phyloP scores from a whole-genome alignment of 441 rosid species.

The Brassica balearica region DNA sequence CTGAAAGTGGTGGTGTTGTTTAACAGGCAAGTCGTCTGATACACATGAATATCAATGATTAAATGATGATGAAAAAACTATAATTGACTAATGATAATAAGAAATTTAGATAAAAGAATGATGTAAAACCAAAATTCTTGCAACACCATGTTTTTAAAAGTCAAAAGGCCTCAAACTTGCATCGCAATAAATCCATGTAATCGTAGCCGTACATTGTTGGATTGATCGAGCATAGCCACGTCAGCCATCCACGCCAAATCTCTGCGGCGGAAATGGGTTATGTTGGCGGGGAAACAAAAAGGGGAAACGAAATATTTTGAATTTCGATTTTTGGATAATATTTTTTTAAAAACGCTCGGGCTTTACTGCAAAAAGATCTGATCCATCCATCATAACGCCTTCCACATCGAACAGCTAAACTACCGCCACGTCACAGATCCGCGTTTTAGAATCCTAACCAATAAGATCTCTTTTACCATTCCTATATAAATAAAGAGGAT shows the following conservation, averaged over 20 bases:
- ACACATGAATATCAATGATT: too few relatives aligned
- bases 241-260: constrained; percentile 35
- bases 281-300: background rate
- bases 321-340: background rate
- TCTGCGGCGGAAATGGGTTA: constrained; percentile 21
- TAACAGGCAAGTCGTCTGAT: too few relatives aligned
- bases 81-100: background rate
- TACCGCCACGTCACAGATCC: constrained; percentile 20
- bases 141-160: background rate
- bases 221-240: background rate
- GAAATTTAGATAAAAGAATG: background rate
- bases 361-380: background rate
- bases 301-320: background rate
- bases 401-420: background rate
- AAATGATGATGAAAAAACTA: too few relatives aligned
- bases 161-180: background rate
- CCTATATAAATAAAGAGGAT: constrained; percentile 9
- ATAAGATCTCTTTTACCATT: background rate
- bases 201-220: constrained; percentile 5
- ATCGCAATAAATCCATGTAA: background rate
- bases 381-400: constrained; percentile 18
- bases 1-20: background rate
- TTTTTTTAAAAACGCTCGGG: too few relatives aligned
- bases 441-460: background rate
- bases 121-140: background rate